A percentile compares a stretch with the other conserved stretches of the same genome.
Evolutionary conservation across 768 basidiomycete genomes (phyloP).

Genomic region (Mycena belliarum): DNA sequence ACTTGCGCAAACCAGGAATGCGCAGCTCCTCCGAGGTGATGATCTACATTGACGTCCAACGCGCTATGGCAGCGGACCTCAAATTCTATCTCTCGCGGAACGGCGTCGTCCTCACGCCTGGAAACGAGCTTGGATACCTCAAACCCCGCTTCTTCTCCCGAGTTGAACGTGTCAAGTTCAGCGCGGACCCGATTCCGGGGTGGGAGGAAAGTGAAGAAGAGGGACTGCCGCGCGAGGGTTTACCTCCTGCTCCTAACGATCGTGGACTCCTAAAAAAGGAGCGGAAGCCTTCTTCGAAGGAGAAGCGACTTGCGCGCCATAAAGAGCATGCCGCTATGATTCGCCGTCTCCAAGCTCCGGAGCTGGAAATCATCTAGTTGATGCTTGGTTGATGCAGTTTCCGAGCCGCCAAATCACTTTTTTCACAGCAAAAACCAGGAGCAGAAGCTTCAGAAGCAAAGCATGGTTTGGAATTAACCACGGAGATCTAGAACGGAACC

Average conservation of each 20-base stretch:
- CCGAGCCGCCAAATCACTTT: no score
- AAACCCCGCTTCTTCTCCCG: conserved; percentile 53
- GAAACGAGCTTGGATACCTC: conserved; percentile 56
- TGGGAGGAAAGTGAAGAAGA: not conserved
- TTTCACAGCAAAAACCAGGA: no score
- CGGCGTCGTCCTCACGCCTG: conserved; percentile 70
- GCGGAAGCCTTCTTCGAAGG: not conserved
- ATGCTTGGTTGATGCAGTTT: no score
- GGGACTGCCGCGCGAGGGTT: not conserved
- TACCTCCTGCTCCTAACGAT: no score
- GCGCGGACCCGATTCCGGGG: not conserved
- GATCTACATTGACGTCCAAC: conserved; percentile 64
- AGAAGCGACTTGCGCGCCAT: not conserved
- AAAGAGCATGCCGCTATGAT: not conserved
- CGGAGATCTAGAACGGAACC: no score
- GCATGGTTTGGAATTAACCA: no score
- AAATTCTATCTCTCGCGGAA: conserved; percentile 62
- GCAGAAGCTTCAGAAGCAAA: no score
- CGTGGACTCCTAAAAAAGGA: not conserved
- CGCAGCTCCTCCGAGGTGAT: conserved; percentile 59
- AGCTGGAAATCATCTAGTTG: not conserved
- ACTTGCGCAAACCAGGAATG: conserved; percentile 31
- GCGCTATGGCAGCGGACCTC: conserved; percentile 52
- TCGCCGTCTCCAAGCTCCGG: not conserved
- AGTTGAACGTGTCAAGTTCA: conserved; percentile 40